Percentiles rank a stretch among this genome's conserved stretches.
Evolutionary conservation across 495 filamentous ascomycete genomes (phyloP).

Genomic region (Penicillium angulare): DNA sequence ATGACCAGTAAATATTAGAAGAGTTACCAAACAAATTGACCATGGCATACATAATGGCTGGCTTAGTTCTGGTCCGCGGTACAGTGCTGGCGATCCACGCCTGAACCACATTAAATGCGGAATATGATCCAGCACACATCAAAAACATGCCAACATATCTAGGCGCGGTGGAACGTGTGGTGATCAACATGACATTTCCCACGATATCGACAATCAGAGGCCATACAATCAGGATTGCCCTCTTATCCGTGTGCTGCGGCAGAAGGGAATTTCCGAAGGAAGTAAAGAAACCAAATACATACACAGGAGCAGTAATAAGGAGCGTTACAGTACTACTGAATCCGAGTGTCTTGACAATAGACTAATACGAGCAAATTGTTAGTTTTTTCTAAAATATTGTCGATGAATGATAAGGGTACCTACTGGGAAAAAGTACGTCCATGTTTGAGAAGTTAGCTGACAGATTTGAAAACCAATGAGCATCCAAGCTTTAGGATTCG

Average conservation of each 20-base stretch:
- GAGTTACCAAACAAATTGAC: constrained; percentile 24
- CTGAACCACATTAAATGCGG: constrained; percentile 23
- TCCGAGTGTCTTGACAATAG: constrained; percentile 31
- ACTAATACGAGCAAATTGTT: constrained; percentile 1
- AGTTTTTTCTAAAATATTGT: background rate
- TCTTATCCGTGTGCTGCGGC: constrained; percentile 48
- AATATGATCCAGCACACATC: constrained; percentile 24
- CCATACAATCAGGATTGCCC: constrained; percentile 15
- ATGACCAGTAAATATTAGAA: constrained; percentile 23
- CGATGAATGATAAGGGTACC: background rate
- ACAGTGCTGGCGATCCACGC: constrained; percentile 21
- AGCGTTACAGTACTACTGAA: constrained; percentile 26
- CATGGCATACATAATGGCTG: constrained; percentile 20
- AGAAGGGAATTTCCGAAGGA: constrained; percentile 41
- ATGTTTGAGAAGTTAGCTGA: constrained; percentile 25
- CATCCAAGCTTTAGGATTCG: constrained; percentile 26
- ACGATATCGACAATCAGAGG: constrained; percentile 13
- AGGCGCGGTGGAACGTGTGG: constrained; percentile 13
- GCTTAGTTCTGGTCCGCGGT: constrained; percentile 21
- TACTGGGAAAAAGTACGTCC: constrained; percentile 22
- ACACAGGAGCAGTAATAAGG: constrained; percentile 28
- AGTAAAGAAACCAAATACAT: constrained; percentile 30
- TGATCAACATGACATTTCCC: constrained; percentile 20
- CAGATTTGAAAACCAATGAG: constrained; percentile 23
- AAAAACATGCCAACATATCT: constrained; percentile 25